Conservation (phyloP, 768 basidiomycete species). For the Collybiopsis luxurians region DNA sequence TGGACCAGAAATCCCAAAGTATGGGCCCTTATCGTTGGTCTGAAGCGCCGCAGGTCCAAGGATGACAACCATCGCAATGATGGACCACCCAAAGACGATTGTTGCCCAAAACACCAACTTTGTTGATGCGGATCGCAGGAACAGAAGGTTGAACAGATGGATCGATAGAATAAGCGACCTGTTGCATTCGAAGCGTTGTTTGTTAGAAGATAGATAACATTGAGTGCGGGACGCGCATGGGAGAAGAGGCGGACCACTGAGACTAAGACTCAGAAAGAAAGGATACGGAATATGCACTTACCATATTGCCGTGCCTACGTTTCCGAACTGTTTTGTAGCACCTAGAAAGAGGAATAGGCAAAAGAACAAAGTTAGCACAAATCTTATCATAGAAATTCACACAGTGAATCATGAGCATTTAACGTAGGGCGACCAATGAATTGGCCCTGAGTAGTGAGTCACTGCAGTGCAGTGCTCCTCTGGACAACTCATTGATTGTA, state of each 20-base stretch:
- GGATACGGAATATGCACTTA: no score
- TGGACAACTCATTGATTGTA: no score
- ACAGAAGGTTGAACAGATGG: slow-evolving; percentile 28
- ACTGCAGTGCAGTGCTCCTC: no score
- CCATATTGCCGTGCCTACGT: slow-evolving; percentile 40
- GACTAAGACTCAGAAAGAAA: no score
- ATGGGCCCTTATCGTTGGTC: slow-evolving; percentile 27
- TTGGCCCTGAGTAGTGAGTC: no score
- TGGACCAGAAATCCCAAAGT: slow-evolving; percentile 37
- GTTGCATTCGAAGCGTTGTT: neutral
- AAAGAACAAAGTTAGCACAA: no score
- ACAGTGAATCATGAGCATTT: no score
- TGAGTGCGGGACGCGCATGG: neutral
- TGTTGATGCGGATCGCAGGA: slow-evolving; percentile 26
- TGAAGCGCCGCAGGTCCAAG: slow-evolving; percentile 35
- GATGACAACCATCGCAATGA: slow-evolving; percentile 26
- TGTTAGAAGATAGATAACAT: neutral
- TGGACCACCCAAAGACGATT: slow-evolving; percentile 25
- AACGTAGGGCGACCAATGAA: no score
- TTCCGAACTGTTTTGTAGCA: slow-evolving; percentile 36
- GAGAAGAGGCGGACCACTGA: no score
- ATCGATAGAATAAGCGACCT: slow-evolving; percentile 15
- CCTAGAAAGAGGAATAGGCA: slow-evolving; percentile 17
- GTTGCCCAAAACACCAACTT: slow-evolving; percentile 19
- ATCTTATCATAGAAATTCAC: no score